phyloP scores from a whole-genome alignment of 2,329 filamentous ascomycete species.

The Botrytis deweyae region DNA sequence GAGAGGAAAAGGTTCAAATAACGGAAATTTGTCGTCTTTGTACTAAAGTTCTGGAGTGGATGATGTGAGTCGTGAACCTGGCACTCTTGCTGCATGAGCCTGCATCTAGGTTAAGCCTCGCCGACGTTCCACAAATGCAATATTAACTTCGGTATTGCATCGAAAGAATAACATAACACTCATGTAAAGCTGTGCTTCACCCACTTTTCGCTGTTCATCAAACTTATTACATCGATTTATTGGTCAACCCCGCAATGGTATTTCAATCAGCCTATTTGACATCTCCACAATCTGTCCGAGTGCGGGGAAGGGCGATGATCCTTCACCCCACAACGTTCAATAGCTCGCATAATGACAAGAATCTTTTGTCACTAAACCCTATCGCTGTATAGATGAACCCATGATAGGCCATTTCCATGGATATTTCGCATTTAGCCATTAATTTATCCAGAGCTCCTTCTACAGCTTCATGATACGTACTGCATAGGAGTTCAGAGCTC shows the following conservation, averaged over 20 bases:
- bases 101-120: background rate
- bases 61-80: background rate
- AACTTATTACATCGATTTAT: background rate
- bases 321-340: background rate
- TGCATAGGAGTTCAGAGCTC: background rate
- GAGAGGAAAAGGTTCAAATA: background rate
- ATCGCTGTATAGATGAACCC: background rate
- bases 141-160: background rate
- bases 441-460: background rate
- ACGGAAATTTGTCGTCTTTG: background rate
- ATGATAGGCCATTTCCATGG: background rate
- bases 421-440: background rate
- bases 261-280: background rate
- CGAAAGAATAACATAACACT: background rate
- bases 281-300: background rate
- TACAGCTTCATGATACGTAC: background rate
- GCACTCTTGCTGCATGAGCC: background rate
- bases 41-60: background rate
- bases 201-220: background rate
- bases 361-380: background rate
- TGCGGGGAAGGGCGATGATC: constrained; percentile 11
- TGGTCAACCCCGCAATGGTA: background rate
- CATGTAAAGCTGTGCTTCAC: background rate
- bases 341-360: background rate
- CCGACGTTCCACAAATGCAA: background rate